Percentiles rank a stretch among this genome's conserved stretches.
Evolutionary conservation across 306 rosid species (phyloP).

Genomic region (Corylus heterophylla): DNA sequence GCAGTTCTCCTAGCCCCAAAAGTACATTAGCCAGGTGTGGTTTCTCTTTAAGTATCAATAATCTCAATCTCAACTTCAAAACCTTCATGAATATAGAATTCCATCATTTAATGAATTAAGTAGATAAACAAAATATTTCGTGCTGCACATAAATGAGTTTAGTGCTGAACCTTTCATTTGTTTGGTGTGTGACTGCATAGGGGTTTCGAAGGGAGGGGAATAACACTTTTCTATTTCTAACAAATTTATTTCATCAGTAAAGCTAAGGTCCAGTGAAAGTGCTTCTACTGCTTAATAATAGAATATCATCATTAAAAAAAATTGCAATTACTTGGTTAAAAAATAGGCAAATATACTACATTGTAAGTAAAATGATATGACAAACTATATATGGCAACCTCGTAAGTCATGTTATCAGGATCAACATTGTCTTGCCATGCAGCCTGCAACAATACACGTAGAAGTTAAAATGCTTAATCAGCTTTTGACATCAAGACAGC

Average conservation of each 20-base stretch:
- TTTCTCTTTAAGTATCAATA: not conserved
- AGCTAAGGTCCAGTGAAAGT: not conserved
- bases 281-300: not conserved
- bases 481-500: conserved; percentile 5
- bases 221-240: not conserved
- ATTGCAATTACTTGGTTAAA: not conserved
- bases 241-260: not conserved
- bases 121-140: not conserved
- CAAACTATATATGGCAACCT: conserved; percentile 48
- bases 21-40: not conserved
- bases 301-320: not conserved
- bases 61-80: not conserved
- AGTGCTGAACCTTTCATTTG: not conserved
- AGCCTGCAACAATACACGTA: conserved; percentile 48
- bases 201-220: not conserved
- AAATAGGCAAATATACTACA: not conserved
- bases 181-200: not conserved
- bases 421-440: conserved; percentile 79
- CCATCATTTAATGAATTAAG: not conserved
- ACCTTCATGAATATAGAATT: not conserved
- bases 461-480: conserved; percentile 12
- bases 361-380: not conserved
- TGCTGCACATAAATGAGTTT: not conserved
- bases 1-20: not conserved
- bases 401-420: conserved; percentile 91